Base-by-base conservation (phyloP, 2,329 filamentous ascomycete genomes). In the Diaporthe sp. region DNA sequence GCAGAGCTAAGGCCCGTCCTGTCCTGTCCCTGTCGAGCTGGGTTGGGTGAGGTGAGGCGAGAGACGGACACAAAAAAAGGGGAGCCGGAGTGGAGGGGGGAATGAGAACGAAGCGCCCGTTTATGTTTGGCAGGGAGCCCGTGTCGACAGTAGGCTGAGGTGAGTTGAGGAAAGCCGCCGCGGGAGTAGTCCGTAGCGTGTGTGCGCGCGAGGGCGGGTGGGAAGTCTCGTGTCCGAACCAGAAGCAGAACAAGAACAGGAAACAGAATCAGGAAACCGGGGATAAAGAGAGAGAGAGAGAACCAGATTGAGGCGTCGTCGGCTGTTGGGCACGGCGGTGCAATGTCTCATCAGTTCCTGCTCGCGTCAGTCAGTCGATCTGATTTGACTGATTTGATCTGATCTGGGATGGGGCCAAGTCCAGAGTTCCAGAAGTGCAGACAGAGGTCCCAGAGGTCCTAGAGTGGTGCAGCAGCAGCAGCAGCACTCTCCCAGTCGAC, bases 11-110 rank as follows among this genome's bases (percentile, higher is more conserved):
- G 40, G 38, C 33, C 38, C 13, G 30, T 7, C 35, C 71, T 33
- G 47, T 45, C 45, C 47, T 38, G 54, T 55, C 52, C 68, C 35
- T 19, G 54, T 35, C 35, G n/a, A 33, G 66, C 40, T 40, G 45
- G 69, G 55, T 72, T 47, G 25, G 55, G 42, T 72, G 55, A 60
- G 55, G 55, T 72, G 55, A 60, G 55, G 55, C 55, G 22, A 60
- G 33, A 40, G 8, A 22, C 47, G 22, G 69, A 58, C 30, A 50
- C 22, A 50, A 61, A 71, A n/a, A 35, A 71, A n/a, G 55, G 42
- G 33, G 19, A n/a, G 42, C 28, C 22, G 13, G 42, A 50, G 55
- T 50, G 30, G 54, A 50, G 33, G 69, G 52, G 52, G 55, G 19
- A 42, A 50, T 9, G 45, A 25, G 19, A n/a, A 69, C 8, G 38